A percentile compares a stretch with the other conserved stretches of the same genome.
Evolutionary conservation across 352 stramenopile genomes (phyloP).

Genomic region (Phytophthora pistaciae): DNA sequence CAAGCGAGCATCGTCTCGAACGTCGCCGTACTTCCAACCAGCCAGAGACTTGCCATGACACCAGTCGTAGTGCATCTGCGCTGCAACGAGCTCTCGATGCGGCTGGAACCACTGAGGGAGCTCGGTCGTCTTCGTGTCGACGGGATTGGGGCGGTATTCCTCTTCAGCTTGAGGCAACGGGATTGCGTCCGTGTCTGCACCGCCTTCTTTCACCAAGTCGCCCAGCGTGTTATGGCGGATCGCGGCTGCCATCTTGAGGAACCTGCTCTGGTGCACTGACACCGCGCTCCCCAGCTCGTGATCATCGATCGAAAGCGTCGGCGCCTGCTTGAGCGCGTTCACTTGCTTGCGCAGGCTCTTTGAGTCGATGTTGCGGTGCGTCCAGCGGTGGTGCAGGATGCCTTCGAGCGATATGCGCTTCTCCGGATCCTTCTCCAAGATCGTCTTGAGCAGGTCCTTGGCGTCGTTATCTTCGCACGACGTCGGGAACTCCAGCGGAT

Average conservation of each 20-base stretch:
- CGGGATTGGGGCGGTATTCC: conserved; percentile 51
- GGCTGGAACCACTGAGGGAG: conserved; percentile 48
- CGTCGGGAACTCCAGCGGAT: conserved; percentile 58
- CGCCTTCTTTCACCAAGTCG: conserved; percentile 14
- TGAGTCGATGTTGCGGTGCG: conserved; percentile 63
- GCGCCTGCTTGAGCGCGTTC: conserved; percentile 47
- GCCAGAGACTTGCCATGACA: conserved; percentile 58
- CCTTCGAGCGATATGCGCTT: conserved; percentile 70
- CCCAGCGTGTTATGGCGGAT: conserved; percentile 35
- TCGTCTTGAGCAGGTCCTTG: conserved; percentile 70
- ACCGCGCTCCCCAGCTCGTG: conserved; percentile 59
- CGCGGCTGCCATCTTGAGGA: conserved; percentile 40
- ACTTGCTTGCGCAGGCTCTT: conserved; percentile 59
- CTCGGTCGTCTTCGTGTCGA: conserved; percentile 35
- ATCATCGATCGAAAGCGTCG: conserved; percentile 50
- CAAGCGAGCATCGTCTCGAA: conserved; percentile 49
- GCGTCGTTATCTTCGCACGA: conserved; percentile 58
- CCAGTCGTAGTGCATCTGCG: conserved; percentile 78
- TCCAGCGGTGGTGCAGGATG: conserved; percentile 82
- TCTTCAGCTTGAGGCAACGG: neutral
- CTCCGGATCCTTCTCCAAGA: conserved; percentile 84
- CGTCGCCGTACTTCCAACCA: conserved; percentile 50
- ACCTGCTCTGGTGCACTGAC: conserved; percentile 61
- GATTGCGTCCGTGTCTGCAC: conserved; percentile 1
- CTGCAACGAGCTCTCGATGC: conserved; percentile 43